phyloP scores from a whole-genome alignment of 805 yeast species.

The Cyberlindnera mycetangii region DNA sequence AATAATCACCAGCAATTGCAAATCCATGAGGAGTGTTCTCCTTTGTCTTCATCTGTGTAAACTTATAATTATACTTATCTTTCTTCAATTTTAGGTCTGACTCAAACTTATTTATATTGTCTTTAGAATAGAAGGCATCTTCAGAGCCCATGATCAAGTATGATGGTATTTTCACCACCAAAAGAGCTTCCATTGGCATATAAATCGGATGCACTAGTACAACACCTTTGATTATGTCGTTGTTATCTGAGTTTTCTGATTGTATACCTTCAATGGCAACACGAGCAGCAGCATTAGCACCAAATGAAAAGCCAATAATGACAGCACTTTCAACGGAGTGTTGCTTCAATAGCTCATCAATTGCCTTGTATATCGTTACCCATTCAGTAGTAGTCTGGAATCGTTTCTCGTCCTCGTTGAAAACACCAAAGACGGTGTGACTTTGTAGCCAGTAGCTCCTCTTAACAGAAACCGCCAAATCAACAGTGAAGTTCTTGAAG shows the following conservation, averaged over 20 bases:
- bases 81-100: slow-evolving; percentile 12
- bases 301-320: slow-evolving; percentile 27
- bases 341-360: slow-evolving; percentile 20
- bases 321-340: slow-evolving; percentile 21
- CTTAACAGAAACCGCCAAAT: slow-evolving; percentile 18
- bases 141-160: slow-evolving; percentile 20
- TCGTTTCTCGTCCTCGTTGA: slow-evolving; percentile 12
- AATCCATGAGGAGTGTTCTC: slow-evolving; percentile 38
- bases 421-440: slow-evolving; percentile 24
- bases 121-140: slow-evolving; percentile 18
- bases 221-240: slow-evolving; percentile 16
- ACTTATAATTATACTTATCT: slow-evolving; percentile 13
- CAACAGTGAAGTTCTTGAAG: slow-evolving; percentile 21
- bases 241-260: neutral
- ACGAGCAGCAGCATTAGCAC: slow-evolving; percentile 25
- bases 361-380: slow-evolving; percentile 13
- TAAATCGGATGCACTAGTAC: slow-evolving; percentile 26
- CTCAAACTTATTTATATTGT: slow-evolving; percentile 13
- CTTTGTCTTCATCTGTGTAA: slow-evolving; percentile 22
- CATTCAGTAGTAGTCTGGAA: slow-evolving; percentile 23
- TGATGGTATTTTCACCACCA: slow-evolving; percentile 13
- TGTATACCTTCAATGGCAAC: slow-evolving; percentile 17
- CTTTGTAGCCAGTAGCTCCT: slow-evolving; percentile 24
- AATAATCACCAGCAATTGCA: slow-evolving; percentile 39
- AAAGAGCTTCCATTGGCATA: slow-evolving; percentile 20